phyloP scores from a whole-genome alignment of 371 early-diverging fungal species.

The Mortierella sp. region DNA sequence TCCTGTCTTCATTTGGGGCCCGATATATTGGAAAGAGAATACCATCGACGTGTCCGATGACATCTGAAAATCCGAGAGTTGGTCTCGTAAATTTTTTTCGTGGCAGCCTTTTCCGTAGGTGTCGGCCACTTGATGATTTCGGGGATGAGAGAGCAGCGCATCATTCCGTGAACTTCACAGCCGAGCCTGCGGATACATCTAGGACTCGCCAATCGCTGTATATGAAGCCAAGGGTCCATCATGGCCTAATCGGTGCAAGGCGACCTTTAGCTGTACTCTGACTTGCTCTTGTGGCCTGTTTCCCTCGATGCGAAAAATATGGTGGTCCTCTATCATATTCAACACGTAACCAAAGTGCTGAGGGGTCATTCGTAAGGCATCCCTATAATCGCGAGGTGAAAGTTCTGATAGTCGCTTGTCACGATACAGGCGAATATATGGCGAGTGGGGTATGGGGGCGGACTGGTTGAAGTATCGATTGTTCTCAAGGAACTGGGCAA shows the following conservation, averaged over 20 bases:
- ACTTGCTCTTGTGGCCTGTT: not conserved
- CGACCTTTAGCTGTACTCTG: conserved; percentile 2
- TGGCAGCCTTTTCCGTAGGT: not conserved
- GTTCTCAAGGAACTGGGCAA: too few relatives aligned
- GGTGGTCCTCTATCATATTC: not conserved
- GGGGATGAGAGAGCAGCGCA: not conserved
- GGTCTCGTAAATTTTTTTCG: not conserved
- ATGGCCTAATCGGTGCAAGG: conserved; percentile 5
- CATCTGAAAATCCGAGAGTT: not conserved
- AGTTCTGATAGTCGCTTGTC: not conserved
- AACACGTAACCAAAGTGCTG: not conserved
- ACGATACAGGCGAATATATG: not conserved
- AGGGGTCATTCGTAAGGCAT: not conserved
- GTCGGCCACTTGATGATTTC: not conserved
- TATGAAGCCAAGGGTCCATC: not conserved
- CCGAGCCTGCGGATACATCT: not conserved
- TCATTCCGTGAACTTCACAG: not conserved
- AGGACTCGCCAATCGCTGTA: not conserved
- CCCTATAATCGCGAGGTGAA: conserved; percentile 6
- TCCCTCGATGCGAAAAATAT: not conserved
- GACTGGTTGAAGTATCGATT: too few relatives aligned
- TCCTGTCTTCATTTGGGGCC: not conserved
- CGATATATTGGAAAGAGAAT: not conserved
- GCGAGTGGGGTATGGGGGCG: too few relatives aligned
- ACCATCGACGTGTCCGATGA: conserved; percentile 2